Evolutionary conservation across 2,329 filamentous ascomycete species (phyloP), one percentile per base, ranked within the genome.

Genomic region (Fusarium burgessii): DNA sequence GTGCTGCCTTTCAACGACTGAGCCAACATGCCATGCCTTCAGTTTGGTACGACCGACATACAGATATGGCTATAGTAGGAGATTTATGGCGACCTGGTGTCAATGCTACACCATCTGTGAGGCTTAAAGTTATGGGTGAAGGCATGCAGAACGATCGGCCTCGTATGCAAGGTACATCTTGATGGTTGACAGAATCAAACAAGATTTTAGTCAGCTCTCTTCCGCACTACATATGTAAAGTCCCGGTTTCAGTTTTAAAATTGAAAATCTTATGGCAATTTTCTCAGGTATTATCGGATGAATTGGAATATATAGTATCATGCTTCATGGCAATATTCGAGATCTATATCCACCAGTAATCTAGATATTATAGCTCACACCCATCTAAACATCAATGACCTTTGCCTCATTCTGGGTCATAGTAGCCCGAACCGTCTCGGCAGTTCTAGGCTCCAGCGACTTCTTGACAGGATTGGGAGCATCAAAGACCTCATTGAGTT

Each of bases 401-500:
- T 73, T 73, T 0, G 47, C 29, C 7, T 58, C 61, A 1, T 54
- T 50, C 11, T 61, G 50, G 7, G 51, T 46, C 70, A 73, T 73
- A 0, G 71, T 62, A 0, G 70, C 70, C 42, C 66, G 61, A 6
- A 73, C 58, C 1, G 71, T 73, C 9, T 60, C 50, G 10, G 71
- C 64, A 5, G 41, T 71, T n/a, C 67, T 71, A 0, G 71, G 67
- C 5, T 73, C 63, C 40, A 73, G 14, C 2, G 71, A 73, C 47
- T 73, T 73, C 35, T 62, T 71, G 3, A 73, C 71, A 10, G 71
- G 71, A 8, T 71, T 18, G 3, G 51, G 64, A 2, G 71, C 71
- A 13, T 73, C 68, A 13, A 73, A 73, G 3, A 73, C 71, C 14
- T 73, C 71, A 12, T 47, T 46, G 0, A 88, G 71, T 71, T 89